phyloP scores from a whole-genome alignment of 352 stramenopile genomes.

The Poterioochromonas sp. region DNA sequence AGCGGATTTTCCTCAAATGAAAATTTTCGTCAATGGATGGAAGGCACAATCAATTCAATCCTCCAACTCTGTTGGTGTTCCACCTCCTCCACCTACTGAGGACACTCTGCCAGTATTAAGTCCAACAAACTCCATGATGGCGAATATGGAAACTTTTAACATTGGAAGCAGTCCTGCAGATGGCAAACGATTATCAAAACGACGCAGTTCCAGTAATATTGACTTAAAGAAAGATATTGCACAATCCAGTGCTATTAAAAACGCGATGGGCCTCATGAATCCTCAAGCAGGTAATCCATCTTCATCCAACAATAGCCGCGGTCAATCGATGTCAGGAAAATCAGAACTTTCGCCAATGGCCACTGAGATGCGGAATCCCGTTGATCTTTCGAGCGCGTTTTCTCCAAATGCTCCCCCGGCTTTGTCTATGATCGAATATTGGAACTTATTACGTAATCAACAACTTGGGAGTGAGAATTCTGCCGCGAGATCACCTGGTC shows the following conservation, averaged over 20 bases:
- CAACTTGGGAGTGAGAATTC: neutral
- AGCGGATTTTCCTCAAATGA: neutral
- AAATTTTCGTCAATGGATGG: neutral
- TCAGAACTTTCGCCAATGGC: neutral
- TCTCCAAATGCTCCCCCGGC: neutral
- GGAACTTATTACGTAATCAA: neutral
- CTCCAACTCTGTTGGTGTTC: neutral
- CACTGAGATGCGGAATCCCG: neutral
- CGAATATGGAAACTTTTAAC: neutral
- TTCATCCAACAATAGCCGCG: neutral
- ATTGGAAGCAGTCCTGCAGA: too few relatives aligned
- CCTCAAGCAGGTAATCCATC: neutral
- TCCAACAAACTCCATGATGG: neutral
- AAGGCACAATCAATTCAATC: neutral
- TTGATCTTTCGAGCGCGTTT: neutral
- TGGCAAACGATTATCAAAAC: neutral
- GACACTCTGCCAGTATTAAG: neutral
- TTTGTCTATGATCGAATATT: constrained; percentile 1
- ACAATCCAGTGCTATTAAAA: neutral
- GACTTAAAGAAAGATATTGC: neutral
- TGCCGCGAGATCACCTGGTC: neutral
- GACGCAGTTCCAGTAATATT: neutral
- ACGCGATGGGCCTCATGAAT: neutral
- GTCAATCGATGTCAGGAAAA: neutral
- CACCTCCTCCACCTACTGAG: neutral